These are phyloP conservation scores for Pisolithus thermaeus DNA, from an alignment of 1,284 basidiomycete species.

Conservation along the genomic window DNA sequence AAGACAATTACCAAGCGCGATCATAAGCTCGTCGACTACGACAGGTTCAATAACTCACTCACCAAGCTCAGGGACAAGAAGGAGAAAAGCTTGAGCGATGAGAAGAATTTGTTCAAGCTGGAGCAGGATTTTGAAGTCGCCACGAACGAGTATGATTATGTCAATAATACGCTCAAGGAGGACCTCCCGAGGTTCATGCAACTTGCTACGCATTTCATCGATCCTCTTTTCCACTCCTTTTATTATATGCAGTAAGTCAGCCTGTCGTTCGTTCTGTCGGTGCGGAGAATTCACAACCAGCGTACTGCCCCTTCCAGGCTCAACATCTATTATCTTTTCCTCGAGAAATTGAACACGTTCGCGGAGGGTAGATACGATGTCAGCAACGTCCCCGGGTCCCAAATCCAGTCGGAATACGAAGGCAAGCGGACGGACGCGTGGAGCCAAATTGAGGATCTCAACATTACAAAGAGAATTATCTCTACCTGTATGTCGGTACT, in stretches of 20 bases:
- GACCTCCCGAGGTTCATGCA: constrained; percentile 92
- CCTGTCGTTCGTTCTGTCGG: constrained; percentile 2
- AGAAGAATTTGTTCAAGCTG: constrained; percentile 95
- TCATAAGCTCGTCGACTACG: constrained; percentile 96
- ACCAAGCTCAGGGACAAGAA: constrained; percentile 97
- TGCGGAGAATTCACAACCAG: neutral
- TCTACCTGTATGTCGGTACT: constrained; percentile 65
- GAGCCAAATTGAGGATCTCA: constrained; percentile 68
- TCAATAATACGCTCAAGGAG: constrained; percentile 88
- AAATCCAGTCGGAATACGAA: constrained; percentile 79
- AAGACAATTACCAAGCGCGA: constrained; percentile 96
- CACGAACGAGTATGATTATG: constrained; percentile 93
- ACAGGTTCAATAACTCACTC: constrained; percentile 93
- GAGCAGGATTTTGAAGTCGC: constrained; percentile 98
- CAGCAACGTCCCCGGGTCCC: constrained; percentile 52
- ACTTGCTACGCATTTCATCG: constrained; percentile 85
- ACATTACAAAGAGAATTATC: constrained; percentile 74
- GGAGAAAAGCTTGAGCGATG: constrained; percentile 88
- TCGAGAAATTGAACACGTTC: constrained; percentile 90
- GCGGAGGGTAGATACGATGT: constrained; percentile 82
- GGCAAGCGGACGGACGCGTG: constrained; percentile 75
- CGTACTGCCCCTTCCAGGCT: constrained; percentile 44
- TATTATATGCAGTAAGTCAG: constrained; percentile 96
- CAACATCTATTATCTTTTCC: constrained; percentile 90
- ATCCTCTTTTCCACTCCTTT: constrained; percentile 95